These are phyloP conservation scores for Taiozyma sp. DNA, from an alignment of 1,139 yeast species.

Conservation along the genomic window DNA sequence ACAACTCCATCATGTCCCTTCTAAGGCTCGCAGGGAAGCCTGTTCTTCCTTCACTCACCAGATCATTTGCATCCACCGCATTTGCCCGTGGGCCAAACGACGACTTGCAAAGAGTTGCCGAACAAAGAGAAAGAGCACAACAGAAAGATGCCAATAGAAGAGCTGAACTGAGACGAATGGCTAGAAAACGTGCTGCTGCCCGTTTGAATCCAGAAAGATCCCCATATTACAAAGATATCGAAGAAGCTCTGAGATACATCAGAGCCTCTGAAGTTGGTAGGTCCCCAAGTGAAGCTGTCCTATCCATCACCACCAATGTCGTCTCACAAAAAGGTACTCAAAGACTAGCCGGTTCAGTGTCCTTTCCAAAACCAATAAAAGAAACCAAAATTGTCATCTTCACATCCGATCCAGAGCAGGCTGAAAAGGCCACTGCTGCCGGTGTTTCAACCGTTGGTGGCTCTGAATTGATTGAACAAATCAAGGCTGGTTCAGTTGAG, in stretches of 20 bases:
- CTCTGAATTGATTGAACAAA: conserved; percentile 58
- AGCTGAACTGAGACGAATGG: conserved; percentile 22
- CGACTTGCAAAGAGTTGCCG: conserved; percentile 23
- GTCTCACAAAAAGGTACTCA: conserved; percentile 77
- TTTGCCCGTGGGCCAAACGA: conserved; percentile 18
- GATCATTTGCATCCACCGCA: conserved; percentile 11
- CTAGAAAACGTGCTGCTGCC: conserved; percentile 22
- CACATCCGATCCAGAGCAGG: conserved; percentile 50
- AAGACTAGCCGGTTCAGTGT: conserved; percentile 68
- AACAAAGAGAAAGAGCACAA: conserved; percentile 23
- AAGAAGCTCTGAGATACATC: conserved; percentile 69
- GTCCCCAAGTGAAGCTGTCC: conserved; percentile 61
- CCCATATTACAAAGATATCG: conserved; percentile 55
- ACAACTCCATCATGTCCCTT: neutral
- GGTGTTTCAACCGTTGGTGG: conserved; percentile 73
- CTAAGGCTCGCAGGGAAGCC: neutral
- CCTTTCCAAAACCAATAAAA: conserved; percentile 72
- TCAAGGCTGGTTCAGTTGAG: conserved; percentile 43
- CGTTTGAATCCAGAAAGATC: conserved; percentile 22
- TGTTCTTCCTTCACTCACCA: neutral
- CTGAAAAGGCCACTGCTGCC: conserved; percentile 47
- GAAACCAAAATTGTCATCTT: conserved; percentile 65
- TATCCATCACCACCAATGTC: conserved; percentile 62
- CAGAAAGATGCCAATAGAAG: conserved; percentile 21
- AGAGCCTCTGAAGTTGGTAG: conserved; percentile 92